These are phyloP conservation scores for Prunus salicina DNA, from an alignment of 306 rosid genomes.

Conservation along the genomic window DNA sequence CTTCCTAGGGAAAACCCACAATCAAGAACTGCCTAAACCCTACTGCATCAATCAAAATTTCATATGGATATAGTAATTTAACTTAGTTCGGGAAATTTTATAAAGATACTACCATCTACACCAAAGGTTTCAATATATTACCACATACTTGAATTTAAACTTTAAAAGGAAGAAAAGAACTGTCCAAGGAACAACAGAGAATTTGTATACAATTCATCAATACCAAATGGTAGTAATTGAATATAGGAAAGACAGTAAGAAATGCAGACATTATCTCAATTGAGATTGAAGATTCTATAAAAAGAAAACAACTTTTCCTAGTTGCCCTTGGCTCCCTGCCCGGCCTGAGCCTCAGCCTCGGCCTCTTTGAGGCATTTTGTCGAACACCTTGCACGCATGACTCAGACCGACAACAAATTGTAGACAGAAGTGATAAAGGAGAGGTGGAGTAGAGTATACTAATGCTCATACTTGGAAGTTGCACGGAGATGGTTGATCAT, in stretches of 20 bases:
- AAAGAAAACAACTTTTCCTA: not conserved
- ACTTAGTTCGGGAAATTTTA: not conserved
- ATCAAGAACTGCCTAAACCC: no score
- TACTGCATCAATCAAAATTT: not conserved
- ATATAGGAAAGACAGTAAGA: not conserved
- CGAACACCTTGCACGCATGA: no score
- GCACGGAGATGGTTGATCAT: constrained; percentile 66
- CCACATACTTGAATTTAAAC: not conserved
- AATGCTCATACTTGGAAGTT: constrained; percentile 68
- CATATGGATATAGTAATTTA: not conserved
- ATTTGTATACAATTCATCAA: not conserved
- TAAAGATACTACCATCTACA: not conserved
- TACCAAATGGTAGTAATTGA: not conserved
- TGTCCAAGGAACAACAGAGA: not conserved
- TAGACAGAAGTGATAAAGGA: not conserved
- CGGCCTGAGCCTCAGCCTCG: no score
- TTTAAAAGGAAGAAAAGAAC: not conserved
- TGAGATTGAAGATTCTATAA: not conserved
- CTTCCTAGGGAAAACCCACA: not conserved
- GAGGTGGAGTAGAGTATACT: not conserved
- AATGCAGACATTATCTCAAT: not conserved
- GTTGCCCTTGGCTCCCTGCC: no score
- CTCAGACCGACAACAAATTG: not conserved
- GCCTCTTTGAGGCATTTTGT: no score
- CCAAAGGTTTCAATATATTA: not conserved